phyloP scores from a whole-genome alignment of 345 rosid genomes.

The Erodium maritimum region DNA sequence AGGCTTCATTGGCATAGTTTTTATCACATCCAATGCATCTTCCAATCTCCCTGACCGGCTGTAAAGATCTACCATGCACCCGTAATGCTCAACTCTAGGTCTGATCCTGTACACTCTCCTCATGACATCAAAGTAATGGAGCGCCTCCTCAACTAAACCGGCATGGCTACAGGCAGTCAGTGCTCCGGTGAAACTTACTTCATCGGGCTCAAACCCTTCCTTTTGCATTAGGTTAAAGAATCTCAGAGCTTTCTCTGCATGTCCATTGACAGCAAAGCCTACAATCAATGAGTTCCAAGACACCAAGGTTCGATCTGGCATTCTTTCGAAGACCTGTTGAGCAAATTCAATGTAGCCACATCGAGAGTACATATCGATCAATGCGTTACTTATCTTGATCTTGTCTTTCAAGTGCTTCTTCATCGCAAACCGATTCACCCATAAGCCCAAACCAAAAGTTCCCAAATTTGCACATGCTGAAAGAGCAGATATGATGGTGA shows the following conservation, averaged over 20 bases:
- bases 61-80: slow-evolving; percentile 78
- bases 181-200: slow-evolving; percentile 57
- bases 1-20: slow-evolving; percentile 68
- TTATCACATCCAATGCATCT: slow-evolving; percentile 43
- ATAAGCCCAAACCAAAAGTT: slow-evolving; percentile 40
- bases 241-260: slow-evolving; percentile 41
- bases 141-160: slow-evolving; percentile 58
- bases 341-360: slow-evolving; percentile 68
- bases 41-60: slow-evolving; percentile 75
- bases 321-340: slow-evolving; percentile 37
- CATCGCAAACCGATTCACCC: slow-evolving; percentile 41
- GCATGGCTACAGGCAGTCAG: slow-evolving; percentile 66
- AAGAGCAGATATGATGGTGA: slow-evolving; percentile 45
- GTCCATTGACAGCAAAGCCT: slow-evolving; percentile 54
- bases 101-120: slow-evolving; percentile 29
- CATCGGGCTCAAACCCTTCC: slow-evolving; percentile 53
- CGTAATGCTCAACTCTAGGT: slow-evolving; percentile 73
- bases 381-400: slow-evolving; percentile 39
- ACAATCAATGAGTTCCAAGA: slow-evolving; percentile 72
- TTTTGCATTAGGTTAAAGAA: slow-evolving; percentile 41
- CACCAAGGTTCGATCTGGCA: slow-evolving; percentile 47
- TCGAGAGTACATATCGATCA: slow-evolving; percentile 66
- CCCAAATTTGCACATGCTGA: slow-evolving; percentile 53
- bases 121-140: slow-evolving; percentile 41
- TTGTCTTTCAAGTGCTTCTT: slow-evolving; percentile 32